A percentile compares a stretch with the other conserved stretches of the same genome.
Conservation (phyloP, 139 green algal species). For the Microglena sp. region DNA sequence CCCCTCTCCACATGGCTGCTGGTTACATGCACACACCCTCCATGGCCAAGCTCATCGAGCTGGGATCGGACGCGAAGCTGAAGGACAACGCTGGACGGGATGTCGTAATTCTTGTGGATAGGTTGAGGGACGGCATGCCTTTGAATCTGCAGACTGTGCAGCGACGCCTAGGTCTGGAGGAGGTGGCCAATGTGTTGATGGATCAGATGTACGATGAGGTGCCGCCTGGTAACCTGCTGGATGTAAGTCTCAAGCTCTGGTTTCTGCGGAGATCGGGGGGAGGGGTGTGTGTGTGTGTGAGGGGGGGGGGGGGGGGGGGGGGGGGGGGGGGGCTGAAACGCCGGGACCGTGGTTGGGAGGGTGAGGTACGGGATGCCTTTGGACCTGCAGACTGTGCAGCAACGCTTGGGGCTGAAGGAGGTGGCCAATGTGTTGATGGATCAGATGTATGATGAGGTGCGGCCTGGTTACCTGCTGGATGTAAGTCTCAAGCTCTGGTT, state of each 20-base stretch:
- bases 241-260: conserved; percentile 31
- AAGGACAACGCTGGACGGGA: conserved; percentile 37
- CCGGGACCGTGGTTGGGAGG: background rate
- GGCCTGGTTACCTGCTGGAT: conserved; percentile 10
- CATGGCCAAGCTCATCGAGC: conserved; percentile 49
- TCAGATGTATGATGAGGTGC: conserved; percentile 69
- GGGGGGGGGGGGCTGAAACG: too few relatives aligned
- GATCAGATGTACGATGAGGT: conserved; percentile 70
- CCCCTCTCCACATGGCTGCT: conserved; percentile 67
- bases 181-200: conserved; percentile 33
- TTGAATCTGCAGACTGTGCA: conserved; percentile 39
- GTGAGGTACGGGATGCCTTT: background rate
- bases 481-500: conserved; percentile 41
- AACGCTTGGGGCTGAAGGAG: too few relatives aligned
- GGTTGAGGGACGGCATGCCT: conserved; percentile 49
- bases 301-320: background rate
- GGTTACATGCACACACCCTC: conserved; percentile 55
- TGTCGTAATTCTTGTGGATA: conserved; percentile 59
- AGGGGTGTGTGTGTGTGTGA: conserved; percentile 9
- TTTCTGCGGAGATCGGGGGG: conserved; percentile 28
- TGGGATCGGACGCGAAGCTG: conserved; percentile 53
- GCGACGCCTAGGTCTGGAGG: conserved; percentile 61
- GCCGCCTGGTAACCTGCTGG: conserved; percentile 10
- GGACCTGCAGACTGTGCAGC: too few relatives aligned
- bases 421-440: conserved; percentile 9